Percentiles rank a stretch among this genome's conserved stretches.
Evolutionary conservation across 2,329 filamentous ascomycete genomes (phyloP).

Genomic region (Neocucurbitaria cava): DNA sequence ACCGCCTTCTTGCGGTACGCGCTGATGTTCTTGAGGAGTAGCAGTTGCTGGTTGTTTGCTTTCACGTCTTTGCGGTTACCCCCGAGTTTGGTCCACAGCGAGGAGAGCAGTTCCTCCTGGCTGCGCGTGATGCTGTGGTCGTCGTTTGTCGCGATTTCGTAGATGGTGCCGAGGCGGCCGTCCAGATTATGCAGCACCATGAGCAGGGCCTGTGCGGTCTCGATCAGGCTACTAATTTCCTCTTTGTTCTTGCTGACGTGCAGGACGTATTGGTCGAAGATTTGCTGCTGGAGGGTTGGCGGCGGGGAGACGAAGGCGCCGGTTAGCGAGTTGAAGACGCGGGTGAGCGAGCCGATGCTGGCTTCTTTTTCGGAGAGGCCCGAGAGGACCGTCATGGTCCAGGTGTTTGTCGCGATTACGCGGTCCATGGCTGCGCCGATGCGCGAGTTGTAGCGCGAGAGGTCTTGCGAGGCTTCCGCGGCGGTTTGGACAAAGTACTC

Average conservation of each 20-base stretch:
- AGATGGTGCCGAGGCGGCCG: slow-evolving; percentile 72
- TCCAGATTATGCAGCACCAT: slow-evolving; percentile 72
- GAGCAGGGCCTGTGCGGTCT: slow-evolving; percentile 73
- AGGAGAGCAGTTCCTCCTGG: slow-evolving; percentile 71
- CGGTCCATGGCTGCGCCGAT: slow-evolving; percentile 77
- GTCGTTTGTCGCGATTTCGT: slow-evolving; percentile 71
- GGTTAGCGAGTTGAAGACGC: slow-evolving; percentile 56
- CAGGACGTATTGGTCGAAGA: slow-evolving; percentile 77
- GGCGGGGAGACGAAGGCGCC: slow-evolving; percentile 62
- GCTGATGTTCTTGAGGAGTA: slow-evolving; percentile 70
- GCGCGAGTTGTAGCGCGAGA: slow-evolving; percentile 78
- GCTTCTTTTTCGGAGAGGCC: slow-evolving; percentile 60
- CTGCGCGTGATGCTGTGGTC: slow-evolving; percentile 64
- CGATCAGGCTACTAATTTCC: slow-evolving; percentile 71
- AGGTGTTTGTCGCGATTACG: slow-evolving; percentile 76
- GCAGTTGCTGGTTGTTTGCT: slow-evolving; percentile 68
- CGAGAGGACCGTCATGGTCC: slow-evolving; percentile 74
- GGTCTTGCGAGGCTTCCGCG: slow-evolving; percentile 67
- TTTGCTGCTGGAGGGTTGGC: slow-evolving; percentile 51
- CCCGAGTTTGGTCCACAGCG: slow-evolving; percentile 77
- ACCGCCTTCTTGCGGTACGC: slow-evolving; percentile 70
- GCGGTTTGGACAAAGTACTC: slow-evolving; percentile 76
- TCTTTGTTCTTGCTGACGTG: slow-evolving; percentile 75
- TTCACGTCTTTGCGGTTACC: slow-evolving; percentile 68
- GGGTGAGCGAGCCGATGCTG: slow-evolving; percentile 46